phyloP scores from a whole-genome alignment of 2,329 filamentous ascomycete genomes.

The Sclerotinia glacialis region DNA sequence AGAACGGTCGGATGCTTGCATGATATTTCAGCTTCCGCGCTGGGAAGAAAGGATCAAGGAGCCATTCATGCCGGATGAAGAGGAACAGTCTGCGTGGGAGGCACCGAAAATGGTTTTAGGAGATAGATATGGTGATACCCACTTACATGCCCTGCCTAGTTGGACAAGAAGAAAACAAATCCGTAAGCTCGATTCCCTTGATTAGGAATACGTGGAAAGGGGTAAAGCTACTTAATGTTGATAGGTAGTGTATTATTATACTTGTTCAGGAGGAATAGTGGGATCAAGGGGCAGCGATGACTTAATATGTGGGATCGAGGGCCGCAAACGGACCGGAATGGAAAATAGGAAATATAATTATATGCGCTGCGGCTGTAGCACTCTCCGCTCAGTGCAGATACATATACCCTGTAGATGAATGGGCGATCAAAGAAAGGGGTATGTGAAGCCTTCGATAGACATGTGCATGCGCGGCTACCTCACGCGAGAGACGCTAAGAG shows the following conservation, averaged over 20 bases:
- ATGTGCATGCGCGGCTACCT: neutral
- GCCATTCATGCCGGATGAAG: neutral
- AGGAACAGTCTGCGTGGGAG: neutral
- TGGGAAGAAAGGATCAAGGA: neutral
- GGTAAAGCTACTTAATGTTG: neutral
- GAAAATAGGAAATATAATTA: neutral
- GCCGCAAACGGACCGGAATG: no score
- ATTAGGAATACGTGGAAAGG: neutral
- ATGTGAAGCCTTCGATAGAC: neutral
- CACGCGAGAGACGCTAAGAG: neutral
- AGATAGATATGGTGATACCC: neutral
- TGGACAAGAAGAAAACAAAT: neutral
- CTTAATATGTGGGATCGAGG: neutral
- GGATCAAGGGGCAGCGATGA: neutral
- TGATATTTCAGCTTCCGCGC: conserved; percentile 2
- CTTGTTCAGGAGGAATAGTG: neutral
- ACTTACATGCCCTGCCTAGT: neutral
- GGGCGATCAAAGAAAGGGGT: neutral
- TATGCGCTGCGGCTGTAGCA: neutral
- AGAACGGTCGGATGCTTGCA: neutral
- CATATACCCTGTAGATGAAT: neutral
- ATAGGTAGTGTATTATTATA: neutral
- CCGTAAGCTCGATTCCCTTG: no score
- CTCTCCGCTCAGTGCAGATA: neutral
- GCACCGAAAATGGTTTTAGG: neutral